Evolutionary conservation across 345 rosid genomes (phyloP).

Genomic region (Streptanthus diversifolius): DNA sequence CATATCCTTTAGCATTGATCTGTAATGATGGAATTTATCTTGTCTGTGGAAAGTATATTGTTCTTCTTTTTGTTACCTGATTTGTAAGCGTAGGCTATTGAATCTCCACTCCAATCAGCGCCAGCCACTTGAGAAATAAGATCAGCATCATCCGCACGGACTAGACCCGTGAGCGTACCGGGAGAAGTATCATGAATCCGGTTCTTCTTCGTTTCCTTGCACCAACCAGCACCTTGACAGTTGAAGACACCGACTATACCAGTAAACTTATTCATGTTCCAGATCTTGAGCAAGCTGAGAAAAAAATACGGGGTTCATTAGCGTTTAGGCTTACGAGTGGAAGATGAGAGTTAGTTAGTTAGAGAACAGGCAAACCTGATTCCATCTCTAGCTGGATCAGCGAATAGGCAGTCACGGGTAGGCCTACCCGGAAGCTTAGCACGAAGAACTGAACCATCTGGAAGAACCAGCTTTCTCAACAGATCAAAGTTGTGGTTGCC

Average conservation of each 20-base stretch:
- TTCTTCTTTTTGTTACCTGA: constrained; percentile 48
- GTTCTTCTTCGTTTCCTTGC: constrained; percentile 73
- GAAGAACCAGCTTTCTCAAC: constrained; percentile 81
- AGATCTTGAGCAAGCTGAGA: constrained; percentile 73
- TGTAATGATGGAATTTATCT: neutral
- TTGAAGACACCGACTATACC: constrained; percentile 93
- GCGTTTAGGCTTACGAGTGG: neutral
- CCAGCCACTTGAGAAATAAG: constrained; percentile 64
- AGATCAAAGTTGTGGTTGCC: constrained; percentile 90
- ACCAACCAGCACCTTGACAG: constrained; percentile 99
- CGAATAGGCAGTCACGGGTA: constrained; percentile 79
- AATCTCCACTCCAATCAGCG: constrained; percentile 73
- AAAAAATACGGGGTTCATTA: neutral
- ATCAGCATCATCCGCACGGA: constrained; percentile 76
- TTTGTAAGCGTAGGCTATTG: constrained; percentile 59
- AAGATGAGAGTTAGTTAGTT: neutral
- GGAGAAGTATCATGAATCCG: constrained; percentile 82
- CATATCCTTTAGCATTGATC: neutral
- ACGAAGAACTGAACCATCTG: constrained; percentile 90
- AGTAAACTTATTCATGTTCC: constrained; percentile 81
- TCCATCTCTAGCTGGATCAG: constrained; percentile 90
- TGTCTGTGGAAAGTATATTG: neutral
- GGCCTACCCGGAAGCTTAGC: constrained; percentile 90
- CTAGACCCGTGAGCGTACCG: constrained; percentile 64
- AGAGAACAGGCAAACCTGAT: constrained; percentile 41